Base-by-base conservation (phyloP, 768 basidiomycete species). In the Leccinum truebloodii region DNA sequence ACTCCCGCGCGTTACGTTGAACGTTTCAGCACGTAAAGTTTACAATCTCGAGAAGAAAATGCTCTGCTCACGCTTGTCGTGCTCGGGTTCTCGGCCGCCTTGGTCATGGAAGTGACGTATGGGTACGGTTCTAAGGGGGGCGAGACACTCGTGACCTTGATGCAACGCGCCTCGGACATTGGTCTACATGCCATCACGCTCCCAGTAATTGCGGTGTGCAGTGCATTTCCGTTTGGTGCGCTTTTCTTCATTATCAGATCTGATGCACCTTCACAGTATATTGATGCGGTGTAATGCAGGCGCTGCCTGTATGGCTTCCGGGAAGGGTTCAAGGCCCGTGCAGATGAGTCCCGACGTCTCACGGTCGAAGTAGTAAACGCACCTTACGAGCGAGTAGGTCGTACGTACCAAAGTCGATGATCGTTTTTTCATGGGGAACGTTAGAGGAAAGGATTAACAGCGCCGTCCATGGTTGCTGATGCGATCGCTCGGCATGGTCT, bases 111-210 rank as follows among this genome's bases (percentile, higher is more conserved):
- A 35, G 35, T 35, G 6, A 14, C 35, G 14, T 49, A 2, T 13
- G 48, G 48, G 48, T 49, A 26, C 13, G 22, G 26, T 13, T 20
- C 22, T 3, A 14, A 49, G 13, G 35, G 18, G 2, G 56, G 32
- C 4, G 68, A 63, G 16, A 14, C 50, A 1, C 57, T 59, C 22
- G 54, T 59, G 3, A 13, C 35, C 2, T 52, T 61, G 4, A 61
- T 69, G 55, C 55, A 62, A 30, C 58, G 39, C 14, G 49, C 49
- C 13, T 3, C 6, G 7, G 49, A 50, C 24, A 50, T 48, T 41
- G 39, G 18, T 18, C 18, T 41, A 18, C 16, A 9, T 18, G 39
- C 39, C 10, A 41, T 14, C 39, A 41, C 39, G 18, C 39, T 41
- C 18, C 18, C 4, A 18, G 18, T 41, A 41, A 9, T 41, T 18